Evolutionary conservation across 305 asterid genomes (phyloP).

Genomic region (Fraxinus nigra): DNA sequence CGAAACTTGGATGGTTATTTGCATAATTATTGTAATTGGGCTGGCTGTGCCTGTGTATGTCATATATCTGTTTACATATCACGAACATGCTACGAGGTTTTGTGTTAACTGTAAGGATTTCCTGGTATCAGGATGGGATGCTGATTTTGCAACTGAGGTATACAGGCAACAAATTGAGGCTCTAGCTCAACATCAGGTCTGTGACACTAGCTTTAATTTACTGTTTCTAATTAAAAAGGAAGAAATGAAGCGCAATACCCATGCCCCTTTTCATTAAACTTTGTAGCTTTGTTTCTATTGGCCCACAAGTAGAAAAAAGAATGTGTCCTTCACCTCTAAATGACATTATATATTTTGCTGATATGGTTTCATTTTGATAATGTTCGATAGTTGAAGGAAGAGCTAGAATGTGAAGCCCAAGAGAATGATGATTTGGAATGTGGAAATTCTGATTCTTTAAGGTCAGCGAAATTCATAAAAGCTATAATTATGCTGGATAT

Average conservation of each 20-base stretch:
- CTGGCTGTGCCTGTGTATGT: background rate
- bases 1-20: background rate
- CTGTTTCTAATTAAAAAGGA: conserved; percentile 10
- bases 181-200: conserved; percentile 88
- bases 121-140: conserved; percentile 81
- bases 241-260: background rate
- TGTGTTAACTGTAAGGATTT: conserved; percentile 22
- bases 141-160: conserved; percentile 94
- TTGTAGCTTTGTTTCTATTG: background rate
- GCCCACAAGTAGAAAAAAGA: conserved; percentile 3
- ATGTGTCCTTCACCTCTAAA: conserved; percentile 6
- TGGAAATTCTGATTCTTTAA: conserved; percentile 55
- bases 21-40: conserved; percentile 8
- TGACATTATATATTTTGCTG: conserved; percentile 13
- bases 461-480: conserved; percentile 39
- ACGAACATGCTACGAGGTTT: conserved; percentile 3
- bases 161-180: conserved; percentile 92
- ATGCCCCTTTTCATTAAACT: background rate
- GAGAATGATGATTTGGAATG: conserved; percentile 85
- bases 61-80: conserved; percentile 8
- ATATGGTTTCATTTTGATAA: conserved; percentile 21
- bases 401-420: conserved; percentile 80
- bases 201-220: conserved; percentile 17
- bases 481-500: conserved; percentile 3
- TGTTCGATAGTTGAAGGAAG: conserved; percentile 72